These are phyloP conservation scores for Trichosanthes truncata DNA, from an alignment of 306 rosid genomes.

Conservation along the genomic window DNA sequence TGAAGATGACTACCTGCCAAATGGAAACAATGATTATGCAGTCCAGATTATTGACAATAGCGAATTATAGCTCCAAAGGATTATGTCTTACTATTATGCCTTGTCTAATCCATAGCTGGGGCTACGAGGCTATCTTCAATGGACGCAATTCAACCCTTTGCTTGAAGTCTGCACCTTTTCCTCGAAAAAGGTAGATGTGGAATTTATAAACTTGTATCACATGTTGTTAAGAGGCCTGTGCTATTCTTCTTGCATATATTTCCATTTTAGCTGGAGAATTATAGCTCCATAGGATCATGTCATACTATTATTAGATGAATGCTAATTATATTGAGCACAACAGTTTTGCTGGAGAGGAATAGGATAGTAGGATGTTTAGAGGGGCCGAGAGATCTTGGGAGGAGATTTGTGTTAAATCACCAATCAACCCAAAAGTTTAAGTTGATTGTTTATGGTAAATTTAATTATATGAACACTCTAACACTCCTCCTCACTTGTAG, in stretches of 20 bases:
- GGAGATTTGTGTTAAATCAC: too few relatives aligned
- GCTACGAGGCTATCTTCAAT: conserved; percentile 24
- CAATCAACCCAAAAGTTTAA: too few relatives aligned
- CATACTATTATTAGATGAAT: background rate
- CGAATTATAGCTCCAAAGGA: conserved; percentile 25
- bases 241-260: background rate
- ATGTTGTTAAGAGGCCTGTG: background rate
- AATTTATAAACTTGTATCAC: background rate
- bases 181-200: conserved; percentile 31
- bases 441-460: too few relatives aligned
- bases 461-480: too few relatives aligned
- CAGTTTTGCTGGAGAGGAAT: background rate
- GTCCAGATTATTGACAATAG: conserved; percentile 29
- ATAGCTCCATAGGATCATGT: background rate
- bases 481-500: too few relatives aligned
- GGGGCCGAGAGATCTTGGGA: background rate
- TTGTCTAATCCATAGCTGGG: conserved; percentile 31
- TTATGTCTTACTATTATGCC: conserved; percentile 22
- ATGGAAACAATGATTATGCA: conserved; percentile 26
- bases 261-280: background rate
- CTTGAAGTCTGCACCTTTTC: conserved; percentile 29
- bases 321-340: background rate
- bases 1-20: conserved; percentile 38
- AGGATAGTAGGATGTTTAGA: background rate
- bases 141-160: conserved; percentile 22